Percentiles rank a stretch among this genome's conserved stretches.
These are phyloP conservation scores for Claviceps arundinis DNA, from an alignment of 2,329 filamentous ascomycete genomes.

Conservation along the genomic window DNA sequence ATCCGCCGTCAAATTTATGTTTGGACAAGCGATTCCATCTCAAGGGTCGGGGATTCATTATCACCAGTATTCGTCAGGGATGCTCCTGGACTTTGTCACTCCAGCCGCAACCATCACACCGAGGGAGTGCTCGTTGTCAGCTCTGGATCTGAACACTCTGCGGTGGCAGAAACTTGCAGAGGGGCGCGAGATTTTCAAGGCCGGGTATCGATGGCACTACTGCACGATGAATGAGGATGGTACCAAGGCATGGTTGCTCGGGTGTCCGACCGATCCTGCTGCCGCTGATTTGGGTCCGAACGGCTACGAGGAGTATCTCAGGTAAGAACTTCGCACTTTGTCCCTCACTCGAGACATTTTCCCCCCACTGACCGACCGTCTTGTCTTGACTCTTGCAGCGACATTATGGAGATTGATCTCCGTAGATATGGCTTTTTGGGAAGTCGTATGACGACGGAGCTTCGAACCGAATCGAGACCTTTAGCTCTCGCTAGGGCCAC, in stretches of 20 bases:
- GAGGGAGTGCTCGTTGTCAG: conserved; percentile 80
- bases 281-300: conserved; percentile 53
- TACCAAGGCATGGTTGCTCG: conserved; percentile 93
- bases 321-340: conserved; percentile 15
- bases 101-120: conserved; percentile 77
- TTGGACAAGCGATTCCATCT: conserved; percentile 68
- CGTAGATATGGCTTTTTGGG: conserved; percentile 83
- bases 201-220: conserved; percentile 95
- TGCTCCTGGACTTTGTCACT: conserved; percentile 85
- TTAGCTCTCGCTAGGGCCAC: conserved; percentile 32
- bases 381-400: conserved; percentile 37
- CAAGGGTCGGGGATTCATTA: conserved; percentile 90
- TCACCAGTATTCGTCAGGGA: conserved; percentile 86
- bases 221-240: conserved; percentile 92
- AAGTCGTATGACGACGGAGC: conserved; percentile 52
- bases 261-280: conserved; percentile 64
- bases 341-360: background rate
- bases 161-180: conserved; percentile 94
- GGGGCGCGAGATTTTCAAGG: conserved; percentile 82
- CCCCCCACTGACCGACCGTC: background rate
- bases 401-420: conserved; percentile 88
- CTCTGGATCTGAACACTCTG: conserved; percentile 72
- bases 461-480: conserved; percentile 35
- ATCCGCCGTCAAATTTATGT: conserved; percentile 76
- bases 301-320: conserved; percentile 79